phyloP scores from a whole-genome alignment of 768 basidiomycete genomes.

The Hygrophorus pudorinus region DNA sequence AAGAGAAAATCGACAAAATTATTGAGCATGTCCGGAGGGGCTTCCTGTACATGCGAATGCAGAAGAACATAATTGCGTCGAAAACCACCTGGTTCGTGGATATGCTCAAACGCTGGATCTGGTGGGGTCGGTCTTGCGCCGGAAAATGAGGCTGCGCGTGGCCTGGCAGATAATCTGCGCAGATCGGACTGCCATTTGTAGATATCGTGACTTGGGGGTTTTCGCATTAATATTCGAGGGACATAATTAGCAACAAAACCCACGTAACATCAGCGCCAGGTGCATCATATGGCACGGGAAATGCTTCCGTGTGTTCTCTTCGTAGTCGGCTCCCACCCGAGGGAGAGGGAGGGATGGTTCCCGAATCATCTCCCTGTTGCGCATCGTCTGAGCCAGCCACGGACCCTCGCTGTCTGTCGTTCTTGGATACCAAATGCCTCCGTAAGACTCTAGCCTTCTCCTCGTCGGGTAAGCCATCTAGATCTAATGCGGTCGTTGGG shows the following conservation, averaged over 20 bases:
- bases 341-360: constrained; percentile 14
- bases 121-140: constrained; percentile 38
- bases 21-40: constrained; percentile 52
- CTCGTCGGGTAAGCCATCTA: constrained; percentile 65
- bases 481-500: constrained; percentile 21
- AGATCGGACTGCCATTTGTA: constrained; percentile 92
- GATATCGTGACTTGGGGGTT: constrained; percentile 53
- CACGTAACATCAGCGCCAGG: constrained; percentile 90
- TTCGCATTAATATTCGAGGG: constrained; percentile 5
- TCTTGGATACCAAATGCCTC: constrained; percentile 69
- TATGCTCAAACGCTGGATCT: constrained; percentile 82
- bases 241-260: constrained; percentile 23
- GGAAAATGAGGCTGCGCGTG: constrained; percentile 63
- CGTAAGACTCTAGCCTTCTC: constrained; percentile 78
- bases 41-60: constrained; percentile 61
- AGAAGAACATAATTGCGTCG: constrained; percentile 78
- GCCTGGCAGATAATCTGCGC: constrained; percentile 46
- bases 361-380: background rate
- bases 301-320: constrained; percentile 53
- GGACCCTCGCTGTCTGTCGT: constrained; percentile 39
- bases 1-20: constrained; percentile 94
- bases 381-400: background rate
- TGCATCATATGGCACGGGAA: constrained; percentile 83
- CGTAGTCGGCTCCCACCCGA: constrained; percentile 5
- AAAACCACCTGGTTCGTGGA: constrained; percentile 94